These are phyloP conservation scores for Hysterangium stoloniferum DNA, from an alignment of 768 basidiomycete species.

Conservation along the genomic window DNA sequence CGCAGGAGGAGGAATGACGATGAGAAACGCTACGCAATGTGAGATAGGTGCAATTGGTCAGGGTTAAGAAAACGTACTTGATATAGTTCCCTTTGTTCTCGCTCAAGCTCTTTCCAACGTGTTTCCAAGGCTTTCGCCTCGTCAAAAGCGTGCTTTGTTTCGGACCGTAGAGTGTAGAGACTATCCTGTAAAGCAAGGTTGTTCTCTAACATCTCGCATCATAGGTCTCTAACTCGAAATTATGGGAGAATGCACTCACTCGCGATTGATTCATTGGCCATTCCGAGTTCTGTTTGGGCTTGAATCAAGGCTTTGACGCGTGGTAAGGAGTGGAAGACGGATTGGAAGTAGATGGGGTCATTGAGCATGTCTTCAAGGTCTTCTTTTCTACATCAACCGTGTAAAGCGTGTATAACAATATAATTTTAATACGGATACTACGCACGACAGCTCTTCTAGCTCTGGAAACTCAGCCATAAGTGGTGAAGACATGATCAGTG, in stretches of 20 bases:
- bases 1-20: conserved; percentile 86
- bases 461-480: conserved; percentile 58
- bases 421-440: conserved; percentile 2
- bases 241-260: conserved; percentile 42
- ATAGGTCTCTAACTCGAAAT: no score
- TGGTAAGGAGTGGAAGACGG: conserved; percentile 73
- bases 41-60: background rate
- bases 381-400: conserved; percentile 77
- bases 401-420: background rate
- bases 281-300: conserved; percentile 68
- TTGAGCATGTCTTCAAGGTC: conserved; percentile 85
- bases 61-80: conserved; percentile 44
- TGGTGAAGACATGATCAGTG: conserved; percentile 16
- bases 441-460: conserved; percentile 64
- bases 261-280: conserved; percentile 82
- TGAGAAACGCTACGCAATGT: conserved; percentile 54
- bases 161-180: conserved; percentile 66
- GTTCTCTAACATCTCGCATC: conserved; percentile 41
- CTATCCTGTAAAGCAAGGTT: conserved; percentile 71
- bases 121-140: conserved; percentile 76
- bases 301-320: conserved; percentile 68
- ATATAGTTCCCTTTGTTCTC: conserved; percentile 82
- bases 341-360: conserved; percentile 81
- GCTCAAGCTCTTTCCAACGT: conserved; percentile 81
- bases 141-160: conserved; percentile 83